Conservation (phyloP, 225 moss, liverwort and hornwort species). For the Marchantia paleacea region DNA sequence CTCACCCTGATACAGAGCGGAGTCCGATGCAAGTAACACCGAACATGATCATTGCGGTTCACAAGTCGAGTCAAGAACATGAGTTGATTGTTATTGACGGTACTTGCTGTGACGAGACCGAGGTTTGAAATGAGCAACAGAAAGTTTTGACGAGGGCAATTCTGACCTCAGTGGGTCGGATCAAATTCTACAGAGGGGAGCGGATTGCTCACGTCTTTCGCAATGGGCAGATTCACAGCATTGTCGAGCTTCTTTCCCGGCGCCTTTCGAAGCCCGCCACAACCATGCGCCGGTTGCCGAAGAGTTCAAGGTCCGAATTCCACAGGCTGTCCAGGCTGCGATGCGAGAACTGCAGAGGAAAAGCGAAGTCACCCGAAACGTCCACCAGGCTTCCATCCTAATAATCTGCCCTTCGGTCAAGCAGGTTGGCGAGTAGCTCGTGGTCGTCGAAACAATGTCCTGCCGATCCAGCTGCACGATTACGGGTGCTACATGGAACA, state of each 20-base stretch:
- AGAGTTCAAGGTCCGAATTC: not conserved
- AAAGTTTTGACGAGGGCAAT: not conserved
- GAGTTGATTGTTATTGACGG: not conserved
- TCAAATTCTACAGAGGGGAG: not conserved
- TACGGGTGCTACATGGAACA: slow-evolving; percentile 9
- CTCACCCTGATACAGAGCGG: not conserved
- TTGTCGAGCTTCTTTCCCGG: slow-evolving; percentile 9
- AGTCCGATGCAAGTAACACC: not conserved
- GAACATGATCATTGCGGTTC: not conserved
- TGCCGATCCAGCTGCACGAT: not conserved
- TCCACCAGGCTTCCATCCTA: not conserved
- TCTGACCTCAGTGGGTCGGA: not conserved
- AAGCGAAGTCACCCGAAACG: not conserved
- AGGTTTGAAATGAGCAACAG: not conserved
- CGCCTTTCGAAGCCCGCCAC: not conserved
- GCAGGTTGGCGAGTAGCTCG: slow-evolving; percentile 13
- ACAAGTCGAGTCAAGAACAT: not conserved
- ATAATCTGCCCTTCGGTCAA: slow-evolving; percentile 1
- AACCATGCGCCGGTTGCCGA: slow-evolving; percentile 5
- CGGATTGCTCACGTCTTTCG: not conserved
- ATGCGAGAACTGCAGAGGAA: not conserved
- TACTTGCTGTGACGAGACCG: not conserved
- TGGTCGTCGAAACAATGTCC: slow-evolving; percentile 2
- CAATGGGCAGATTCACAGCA: slow-evolving; percentile 10
- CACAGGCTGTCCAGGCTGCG: slow-evolving; percentile 11